A percentile compares a stretch with the other conserved stretches of the same genome.
Conservation (phyloP, 2,329 filamentous ascomycete genomes). For the Cladosporium sp. region DNA sequence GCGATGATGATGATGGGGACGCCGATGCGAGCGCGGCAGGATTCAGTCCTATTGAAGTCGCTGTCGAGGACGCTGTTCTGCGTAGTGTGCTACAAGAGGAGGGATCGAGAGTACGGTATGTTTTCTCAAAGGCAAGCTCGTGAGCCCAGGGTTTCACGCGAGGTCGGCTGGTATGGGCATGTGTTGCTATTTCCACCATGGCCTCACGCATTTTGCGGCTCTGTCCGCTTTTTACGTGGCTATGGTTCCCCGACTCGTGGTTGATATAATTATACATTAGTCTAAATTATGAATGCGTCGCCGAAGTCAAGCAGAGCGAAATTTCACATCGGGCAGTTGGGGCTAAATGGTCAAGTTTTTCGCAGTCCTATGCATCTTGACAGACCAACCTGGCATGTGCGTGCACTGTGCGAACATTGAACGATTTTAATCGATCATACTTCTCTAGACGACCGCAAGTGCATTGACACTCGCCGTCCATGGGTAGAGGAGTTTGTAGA, state of each 20-base stretch:
- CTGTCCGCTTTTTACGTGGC: background rate
- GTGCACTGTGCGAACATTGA: too few species aligned
- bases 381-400: too few species aligned
- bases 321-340: too few species aligned
- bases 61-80: constrained; percentile 51
- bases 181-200: background rate
- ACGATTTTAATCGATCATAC: background rate
- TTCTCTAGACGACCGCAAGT: constrained; percentile 31
- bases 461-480: constrained; percentile 63
- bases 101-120: constrained; percentile 43
- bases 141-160: background rate
- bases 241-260: background rate
- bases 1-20: constrained; percentile 34
- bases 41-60: constrained; percentile 25
- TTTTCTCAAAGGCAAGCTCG: constrained; percentile 44
- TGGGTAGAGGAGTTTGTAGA: constrained; percentile 66
- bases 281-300: too few species aligned
- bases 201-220: background rate
- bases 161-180: background rate
- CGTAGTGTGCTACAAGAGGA: constrained; percentile 45
- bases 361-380: too few species aligned
- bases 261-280: too few species aligned
- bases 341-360: too few species aligned
- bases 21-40: constrained; percentile 27
- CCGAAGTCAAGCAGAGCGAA: too few species aligned